Conservation (phyloP, 164 flowering plant genomes). For the Akebia trifoliata region DNA sequence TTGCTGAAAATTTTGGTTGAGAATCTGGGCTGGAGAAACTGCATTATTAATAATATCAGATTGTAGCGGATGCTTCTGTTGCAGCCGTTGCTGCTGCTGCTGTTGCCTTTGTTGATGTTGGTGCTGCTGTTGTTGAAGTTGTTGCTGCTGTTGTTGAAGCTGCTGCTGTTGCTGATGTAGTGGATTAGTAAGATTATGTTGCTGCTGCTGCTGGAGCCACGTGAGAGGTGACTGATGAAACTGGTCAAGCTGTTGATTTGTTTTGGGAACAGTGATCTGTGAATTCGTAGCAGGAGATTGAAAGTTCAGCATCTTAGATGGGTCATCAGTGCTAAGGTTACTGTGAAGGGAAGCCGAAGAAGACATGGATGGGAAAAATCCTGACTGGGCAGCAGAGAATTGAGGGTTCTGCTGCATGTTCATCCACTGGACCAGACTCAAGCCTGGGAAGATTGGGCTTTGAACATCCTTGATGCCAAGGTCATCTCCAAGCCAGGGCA, state of each 20-base stretch:
- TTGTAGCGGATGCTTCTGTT: conserved; percentile 30
- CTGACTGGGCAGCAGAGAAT: conserved; percentile 58
- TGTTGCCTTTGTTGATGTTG: conserved; percentile 24
- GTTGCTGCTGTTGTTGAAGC: conserved; percentile 26
- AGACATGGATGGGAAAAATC: conserved; percentile 48
- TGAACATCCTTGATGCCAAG: conserved; percentile 69
- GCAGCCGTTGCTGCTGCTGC: conserved; percentile 31
- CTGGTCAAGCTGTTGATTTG: conserved; percentile 44
- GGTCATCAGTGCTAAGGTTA: conserved; percentile 52
- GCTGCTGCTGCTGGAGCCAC: conserved; percentile 59
- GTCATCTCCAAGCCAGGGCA: conserved; percentile 96
- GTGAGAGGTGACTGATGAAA: conserved; percentile 45
- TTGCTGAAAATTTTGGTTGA: conserved; percentile 48
- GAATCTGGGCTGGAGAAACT: conserved; percentile 34
- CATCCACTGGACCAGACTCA: conserved; percentile 96
- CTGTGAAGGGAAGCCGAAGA: conserved; percentile 45
- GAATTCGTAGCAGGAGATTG: conserved; percentile 55
- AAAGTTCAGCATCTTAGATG: conserved; percentile 73
- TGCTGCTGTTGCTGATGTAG: conserved; percentile 45
- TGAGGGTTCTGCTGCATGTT: conserved; percentile 87
- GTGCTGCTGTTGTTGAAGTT: conserved; percentile 20
- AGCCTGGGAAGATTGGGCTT: conserved; percentile 71
- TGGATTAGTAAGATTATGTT: neutral
- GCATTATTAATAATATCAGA: conserved; percentile 14
- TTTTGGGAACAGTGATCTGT: conserved; percentile 44